Percentiles rank a stretch among this genome's conserved stretches.
Evolutionary conservation across 371 early-diverging fungal species (phyloP).

Genomic region (Haplosporangium sp.): DNA sequence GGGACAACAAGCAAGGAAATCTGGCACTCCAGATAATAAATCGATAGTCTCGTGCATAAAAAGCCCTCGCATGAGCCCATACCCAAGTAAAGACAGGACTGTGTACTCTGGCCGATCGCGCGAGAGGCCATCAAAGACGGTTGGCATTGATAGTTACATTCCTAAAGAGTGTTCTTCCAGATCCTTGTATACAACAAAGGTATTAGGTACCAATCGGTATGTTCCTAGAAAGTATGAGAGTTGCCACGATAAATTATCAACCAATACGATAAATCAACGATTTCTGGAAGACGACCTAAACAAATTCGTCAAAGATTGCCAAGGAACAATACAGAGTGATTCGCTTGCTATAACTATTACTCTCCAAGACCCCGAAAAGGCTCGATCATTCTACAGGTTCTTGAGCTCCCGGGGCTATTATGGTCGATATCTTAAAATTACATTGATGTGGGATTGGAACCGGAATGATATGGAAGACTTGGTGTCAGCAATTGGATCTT

Average conservation of each 20-base stretch:
- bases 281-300: not conserved
- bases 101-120: not conserved
- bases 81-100: not conserved
- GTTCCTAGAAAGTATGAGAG: not conserved
- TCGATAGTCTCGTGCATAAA: not conserved
- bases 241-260: not conserved
- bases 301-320: not conserved
- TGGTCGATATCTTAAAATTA: not conserved
- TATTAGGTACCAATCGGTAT: no score
- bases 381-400: not conserved
- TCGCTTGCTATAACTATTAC: not conserved
- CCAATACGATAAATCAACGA: not conserved
- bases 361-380: not conserved
- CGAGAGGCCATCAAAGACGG: not conserved
- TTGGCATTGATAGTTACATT: not conserved
- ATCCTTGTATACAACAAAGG: not conserved
- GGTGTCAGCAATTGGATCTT: not conserved
- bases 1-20: not conserved
- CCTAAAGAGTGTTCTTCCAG: not conserved
- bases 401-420: not conserved
- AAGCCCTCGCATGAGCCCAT: not conserved
- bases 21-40: not conserved
- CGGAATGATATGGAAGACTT: conserved; percentile 1
- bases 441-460: not conserved
- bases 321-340: not conserved